Evolutionary conservation across 176 grass and related monocot genomes (phyloP).

Genomic region (Alloteropsis semialata): DNA sequence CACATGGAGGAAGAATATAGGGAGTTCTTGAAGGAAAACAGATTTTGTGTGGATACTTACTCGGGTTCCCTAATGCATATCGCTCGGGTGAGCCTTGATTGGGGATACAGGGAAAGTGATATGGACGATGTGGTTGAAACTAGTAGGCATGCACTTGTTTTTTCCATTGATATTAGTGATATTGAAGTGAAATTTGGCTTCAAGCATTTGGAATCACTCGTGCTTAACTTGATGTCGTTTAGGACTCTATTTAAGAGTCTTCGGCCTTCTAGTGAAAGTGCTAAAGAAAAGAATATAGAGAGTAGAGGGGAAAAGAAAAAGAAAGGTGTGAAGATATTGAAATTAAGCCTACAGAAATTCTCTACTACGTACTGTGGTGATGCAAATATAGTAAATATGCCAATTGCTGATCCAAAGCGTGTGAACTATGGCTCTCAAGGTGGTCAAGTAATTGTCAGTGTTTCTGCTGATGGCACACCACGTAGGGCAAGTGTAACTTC

Average conservation of each 20-base stretch:
- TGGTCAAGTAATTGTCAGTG: constrained; percentile 68
- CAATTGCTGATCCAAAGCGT: constrained; percentile 89
- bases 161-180: constrained; percentile 84
- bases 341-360: constrained; percentile 88
- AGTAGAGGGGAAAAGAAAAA: constrained; percentile 54
- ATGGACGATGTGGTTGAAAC: constrained; percentile 62
- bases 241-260: constrained; percentile 71
- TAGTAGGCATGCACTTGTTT: constrained; percentile 60
- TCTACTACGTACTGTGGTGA: constrained; percentile 86
- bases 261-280: constrained; percentile 47
- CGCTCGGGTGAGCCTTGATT: constrained; percentile 85
- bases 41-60: constrained; percentile 88
- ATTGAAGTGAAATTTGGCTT: constrained; percentile 84
- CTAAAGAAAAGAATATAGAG: constrained; percentile 52
- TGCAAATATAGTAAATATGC: constrained; percentile 63
- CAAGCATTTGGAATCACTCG: constrained; percentile 82
- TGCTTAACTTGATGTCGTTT: constrained; percentile 75
- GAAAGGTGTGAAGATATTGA: constrained; percentile 73
- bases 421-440: constrained; percentile 99
- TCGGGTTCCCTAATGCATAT: constrained; percentile 87
- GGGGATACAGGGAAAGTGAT: constrained; percentile 86
- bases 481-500: constrained; percentile 81
- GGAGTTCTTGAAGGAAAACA: constrained; percentile 85
- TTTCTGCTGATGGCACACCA: constrained; percentile 91
- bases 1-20: constrained; percentile 98